These are phyloP conservation scores for Pezicula carpinea DNA, from an alignment of 2,329 filamentous ascomycete species.

Conservation along the genomic window DNA sequence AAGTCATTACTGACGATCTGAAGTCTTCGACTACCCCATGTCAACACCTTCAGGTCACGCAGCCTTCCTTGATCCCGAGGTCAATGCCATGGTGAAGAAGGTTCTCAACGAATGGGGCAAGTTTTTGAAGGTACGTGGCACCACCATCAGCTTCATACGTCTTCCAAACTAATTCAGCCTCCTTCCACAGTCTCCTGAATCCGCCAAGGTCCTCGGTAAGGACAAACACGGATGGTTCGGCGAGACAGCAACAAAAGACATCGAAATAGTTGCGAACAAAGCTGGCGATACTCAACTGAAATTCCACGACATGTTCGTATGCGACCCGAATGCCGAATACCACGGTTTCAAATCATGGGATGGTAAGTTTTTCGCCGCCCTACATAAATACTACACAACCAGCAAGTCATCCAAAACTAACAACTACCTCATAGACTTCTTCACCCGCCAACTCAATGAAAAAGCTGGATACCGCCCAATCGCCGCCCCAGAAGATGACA, in stretches of 20 bases:
- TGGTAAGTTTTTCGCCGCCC: constrained; percentile 28
- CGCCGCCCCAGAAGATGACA: constrained; percentile 47
- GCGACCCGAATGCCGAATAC: constrained; percentile 48
- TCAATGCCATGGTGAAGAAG: constrained; percentile 49
- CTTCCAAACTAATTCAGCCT: neutral
- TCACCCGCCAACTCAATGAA: constrained; percentile 49
- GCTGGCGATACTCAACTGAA: constrained; percentile 24
- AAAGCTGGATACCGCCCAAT: constrained; percentile 47
- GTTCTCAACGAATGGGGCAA: constrained; percentile 54
- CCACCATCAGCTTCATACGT: neutral
- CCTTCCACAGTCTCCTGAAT: constrained; percentile 40
- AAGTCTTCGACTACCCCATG: constrained; percentile 52
- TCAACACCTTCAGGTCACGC: constrained; percentile 48
- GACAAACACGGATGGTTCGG: constrained; percentile 51
- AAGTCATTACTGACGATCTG: too few species aligned
- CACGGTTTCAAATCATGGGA: constrained; percentile 66
- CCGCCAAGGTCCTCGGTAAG: constrained; percentile 43
- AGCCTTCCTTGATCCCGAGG: constrained; percentile 50
- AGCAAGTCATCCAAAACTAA: constrained; percentile 17
- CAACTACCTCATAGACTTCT: constrained; percentile 45
- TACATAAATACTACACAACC: constrained; percentile 5
- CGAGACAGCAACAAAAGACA: constrained; percentile 38
- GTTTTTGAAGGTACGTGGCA: constrained; percentile 38
- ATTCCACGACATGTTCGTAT: constrained; percentile 48
- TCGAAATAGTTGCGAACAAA: constrained; percentile 21